Percentiles rank a stretch among this genome's conserved stretches.
These are phyloP conservation scores for Fusarium humuli DNA, from an alignment of 2,329 filamentous ascomycete genomes.

Conservation along the genomic window DNA sequence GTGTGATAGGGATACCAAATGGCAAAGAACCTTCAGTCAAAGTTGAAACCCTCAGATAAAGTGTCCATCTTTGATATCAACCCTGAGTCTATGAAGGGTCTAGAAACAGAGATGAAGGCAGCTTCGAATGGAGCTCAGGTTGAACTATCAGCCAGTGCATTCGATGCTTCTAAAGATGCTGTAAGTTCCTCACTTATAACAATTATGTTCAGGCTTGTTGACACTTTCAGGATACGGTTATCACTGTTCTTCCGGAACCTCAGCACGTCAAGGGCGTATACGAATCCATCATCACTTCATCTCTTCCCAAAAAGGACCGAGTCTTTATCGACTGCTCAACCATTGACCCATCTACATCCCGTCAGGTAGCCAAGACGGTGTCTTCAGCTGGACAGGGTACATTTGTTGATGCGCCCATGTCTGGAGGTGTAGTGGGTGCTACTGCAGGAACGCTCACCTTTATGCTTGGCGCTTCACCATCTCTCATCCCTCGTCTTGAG, in stretches of 20 bases:
- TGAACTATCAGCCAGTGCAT: conserved; percentile 58
- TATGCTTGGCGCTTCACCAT: conserved; percentile 82
- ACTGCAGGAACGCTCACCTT: conserved; percentile 90
- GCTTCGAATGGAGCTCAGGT: conserved; percentile 60
- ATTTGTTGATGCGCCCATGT: conserved; percentile 97
- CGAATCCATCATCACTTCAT: conserved; percentile 74
- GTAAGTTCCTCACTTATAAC: conserved; percentile 55
- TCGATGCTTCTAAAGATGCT: conserved; percentile 63
- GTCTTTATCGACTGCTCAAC: conserved; percentile 97
- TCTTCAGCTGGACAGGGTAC: conserved; percentile 72
- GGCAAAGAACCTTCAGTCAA: conserved; percentile 71
- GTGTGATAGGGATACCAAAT: conserved; percentile 67
- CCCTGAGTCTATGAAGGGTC: conserved; percentile 57
- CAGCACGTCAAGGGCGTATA: conserved; percentile 89
- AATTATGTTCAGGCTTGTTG: neutral
- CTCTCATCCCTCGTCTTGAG: conserved; percentile 72
- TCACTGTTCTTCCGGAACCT: conserved; percentile 91
- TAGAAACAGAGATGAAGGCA: conserved; percentile 61
- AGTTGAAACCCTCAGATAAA: conserved; percentile 63
- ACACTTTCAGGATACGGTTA: conserved; percentile 76
- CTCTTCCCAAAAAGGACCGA: conserved; percentile 67
- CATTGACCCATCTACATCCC: conserved; percentile 90
- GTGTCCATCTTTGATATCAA: conserved; percentile 70
- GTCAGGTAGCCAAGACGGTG: conserved; percentile 78
- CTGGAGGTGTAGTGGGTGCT: conserved; percentile 93